phyloP scores from a whole-genome alignment of 306 rosid genomes.

The Comarum palustre region DNA sequence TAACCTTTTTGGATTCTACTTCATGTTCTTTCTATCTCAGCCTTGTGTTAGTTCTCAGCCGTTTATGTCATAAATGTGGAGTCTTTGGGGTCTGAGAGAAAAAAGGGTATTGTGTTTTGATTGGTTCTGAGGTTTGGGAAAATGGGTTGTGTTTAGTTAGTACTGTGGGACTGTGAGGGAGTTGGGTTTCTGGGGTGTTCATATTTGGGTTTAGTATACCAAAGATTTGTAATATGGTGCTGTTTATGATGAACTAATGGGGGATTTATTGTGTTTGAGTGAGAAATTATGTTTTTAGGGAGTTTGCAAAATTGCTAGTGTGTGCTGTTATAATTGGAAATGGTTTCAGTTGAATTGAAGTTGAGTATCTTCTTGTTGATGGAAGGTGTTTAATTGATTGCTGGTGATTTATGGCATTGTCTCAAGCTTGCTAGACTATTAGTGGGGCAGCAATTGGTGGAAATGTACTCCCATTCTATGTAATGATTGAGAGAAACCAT shows the following conservation, averaged over 20 bases:
- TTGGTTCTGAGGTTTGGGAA: constrained; percentile 36
- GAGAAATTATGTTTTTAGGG: constrained; percentile 26
- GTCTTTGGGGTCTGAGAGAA: constrained; percentile 18
- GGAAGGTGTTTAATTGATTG: constrained; percentile 34
- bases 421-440: constrained; percentile 23
- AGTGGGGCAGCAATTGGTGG: constrained; percentile 21
- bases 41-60: constrained; percentile 31
- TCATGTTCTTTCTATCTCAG: constrained; percentile 30
- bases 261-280: constrained; percentile 27
- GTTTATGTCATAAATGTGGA: constrained; percentile 22
- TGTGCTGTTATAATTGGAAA: constrained; percentile 17
- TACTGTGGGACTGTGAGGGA: constrained; percentile 27
- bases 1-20: constrained; percentile 38
- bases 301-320: constrained; percentile 15
- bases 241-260: constrained; percentile 26
- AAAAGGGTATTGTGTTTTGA: constrained; percentile 24
- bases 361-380: constrained; percentile 21
- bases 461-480: constrained; percentile 28
- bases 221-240: constrained; percentile 23
- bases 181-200: constrained; percentile 22
- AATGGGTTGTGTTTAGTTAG: constrained; percentile 34
- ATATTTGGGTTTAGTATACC: constrained; percentile 21
- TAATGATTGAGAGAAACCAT: constrained; percentile 41
- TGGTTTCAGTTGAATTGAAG: constrained; percentile 41
- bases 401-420: constrained; percentile 30